Conservation (phyloP, 2,329 filamentous ascomycete genomes). For the Aspergillus arachidicola region DNA sequence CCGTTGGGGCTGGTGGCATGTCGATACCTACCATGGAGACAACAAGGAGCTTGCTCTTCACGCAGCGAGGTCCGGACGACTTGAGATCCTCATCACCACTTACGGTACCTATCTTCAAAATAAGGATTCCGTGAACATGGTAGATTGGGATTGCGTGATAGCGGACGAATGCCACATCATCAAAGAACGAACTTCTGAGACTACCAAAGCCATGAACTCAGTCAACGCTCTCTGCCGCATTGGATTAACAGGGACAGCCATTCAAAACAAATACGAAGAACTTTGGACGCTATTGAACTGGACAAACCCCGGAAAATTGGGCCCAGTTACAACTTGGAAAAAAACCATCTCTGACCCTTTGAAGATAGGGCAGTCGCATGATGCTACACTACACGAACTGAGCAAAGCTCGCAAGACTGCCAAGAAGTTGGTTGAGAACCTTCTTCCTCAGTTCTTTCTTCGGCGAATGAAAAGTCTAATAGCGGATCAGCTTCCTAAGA, state of each 20-base stretch:
- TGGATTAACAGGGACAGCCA: constrained; percentile 90
- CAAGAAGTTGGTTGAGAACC: constrained; percentile 79
- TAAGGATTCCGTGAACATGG: constrained; percentile 74
- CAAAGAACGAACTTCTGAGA: constrained; percentile 76
- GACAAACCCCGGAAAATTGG: constrained; percentile 80
- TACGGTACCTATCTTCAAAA: constrained; percentile 85
- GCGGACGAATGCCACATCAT: constrained; percentile 92
- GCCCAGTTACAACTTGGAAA: constrained; percentile 74
- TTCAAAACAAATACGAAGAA: constrained; percentile 97
- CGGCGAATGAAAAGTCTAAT: constrained; percentile 92
- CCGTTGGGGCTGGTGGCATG: constrained; percentile 95
- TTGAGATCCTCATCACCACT: constrained; percentile 93
- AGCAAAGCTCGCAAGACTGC: constrained; percentile 80
- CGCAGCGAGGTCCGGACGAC: constrained; percentile 71
- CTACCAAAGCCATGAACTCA: constrained; percentile 83
- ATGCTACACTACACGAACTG: constrained; percentile 81
- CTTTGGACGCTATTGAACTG: constrained; percentile 95
- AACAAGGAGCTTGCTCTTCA: constrained; percentile 70
- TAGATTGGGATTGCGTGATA: constrained; percentile 91
- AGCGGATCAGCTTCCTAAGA: constrained; percentile 88
- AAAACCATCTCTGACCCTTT: constrained; percentile 76
- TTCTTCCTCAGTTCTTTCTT: constrained; percentile 87
- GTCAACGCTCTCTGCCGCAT: constrained; percentile 91
- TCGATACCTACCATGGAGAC: constrained; percentile 78
- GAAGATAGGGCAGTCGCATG: constrained; percentile 86